Evolutionary conservation across 345 rosid genomes (phyloP), one percentile per base, ranked within the genome.

Genomic region (Physaria fendleri): DNA sequence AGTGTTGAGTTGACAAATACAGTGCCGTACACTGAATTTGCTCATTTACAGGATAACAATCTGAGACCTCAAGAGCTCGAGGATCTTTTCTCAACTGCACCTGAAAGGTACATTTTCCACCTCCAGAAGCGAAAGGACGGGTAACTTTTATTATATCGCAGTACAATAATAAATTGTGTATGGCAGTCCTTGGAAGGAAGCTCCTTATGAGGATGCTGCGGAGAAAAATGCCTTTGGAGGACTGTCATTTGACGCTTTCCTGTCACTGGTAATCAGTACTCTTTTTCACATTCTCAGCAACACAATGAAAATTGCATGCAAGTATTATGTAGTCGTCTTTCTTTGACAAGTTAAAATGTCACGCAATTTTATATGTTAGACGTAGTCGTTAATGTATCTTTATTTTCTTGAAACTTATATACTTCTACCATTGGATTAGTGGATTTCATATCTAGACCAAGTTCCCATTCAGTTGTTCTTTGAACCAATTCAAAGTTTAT

Each of bases 71-170:
- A 45, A 33, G 99, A 93, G 76, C 76, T 90, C 23, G 97, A 87
- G 44, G 97, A 93, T 69, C 74, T 93, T 18, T 93, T 93, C 64
- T 90, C 97, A 48, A 90, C 99, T 43, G 97, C 97, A 45, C 96
- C 97, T 25, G 97, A 93, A 74, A 83, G 84, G 97, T 87, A 76
- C 43, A 4, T 38, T 13, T 14, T n/a, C 55, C 53, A 18, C 57
- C 45, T 29, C 15, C 28, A 20, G 49, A 49, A 57, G 35, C 34
- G n/a, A n/a, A n/a, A n/a, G n/a, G n/a, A n/a, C n/a, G n/a, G n/a
- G n/a, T 35, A n/a, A 5, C 35, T 23, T 41, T 56, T 67, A 53
- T 18, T 37, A 50, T 48, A 10, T 65, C 61, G 16, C 24, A 37
- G 24, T 32, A 20, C 55, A 41, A 24, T 40, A 52, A 18, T 59